These are phyloP conservation scores for Cadophora sp. DNA, from an alignment of 2,329 filamentous ascomycete genomes.

Conservation along the genomic window DNA sequence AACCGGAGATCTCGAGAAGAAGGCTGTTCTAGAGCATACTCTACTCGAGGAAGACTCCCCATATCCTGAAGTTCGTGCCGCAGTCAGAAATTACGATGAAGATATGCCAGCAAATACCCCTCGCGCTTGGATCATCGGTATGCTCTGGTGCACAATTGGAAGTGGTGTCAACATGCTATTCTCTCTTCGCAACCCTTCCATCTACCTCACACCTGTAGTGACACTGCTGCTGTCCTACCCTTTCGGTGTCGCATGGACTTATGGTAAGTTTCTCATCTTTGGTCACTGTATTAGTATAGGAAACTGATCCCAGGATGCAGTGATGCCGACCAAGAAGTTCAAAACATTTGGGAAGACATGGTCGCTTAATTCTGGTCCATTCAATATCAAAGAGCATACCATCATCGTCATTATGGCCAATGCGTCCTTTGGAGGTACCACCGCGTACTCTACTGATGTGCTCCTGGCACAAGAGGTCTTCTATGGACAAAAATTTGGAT, in stretches of 20 bases:
- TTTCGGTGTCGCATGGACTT: constrained; percentile 50
- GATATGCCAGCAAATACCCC: constrained; percentile 71
- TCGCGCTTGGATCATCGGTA: constrained; percentile 68
- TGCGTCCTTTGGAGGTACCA: constrained; percentile 41
- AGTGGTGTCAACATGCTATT: constrained; percentile 40
- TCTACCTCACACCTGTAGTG: constrained; percentile 17
- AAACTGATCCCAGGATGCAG: constrained; percentile 43
- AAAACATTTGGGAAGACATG: constrained; percentile 59
- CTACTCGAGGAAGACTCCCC: constrained; percentile 32
- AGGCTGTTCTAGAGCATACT: constrained; percentile 22
- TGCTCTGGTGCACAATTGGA: constrained; percentile 43
- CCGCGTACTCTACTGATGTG: constrained; percentile 64
- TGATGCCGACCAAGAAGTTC: constrained; percentile 39
- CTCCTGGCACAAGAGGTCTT: constrained; percentile 76
- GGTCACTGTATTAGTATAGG: not conserved
- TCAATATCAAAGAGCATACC: constrained; percentile 74
- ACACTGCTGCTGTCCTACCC: constrained; percentile 29
- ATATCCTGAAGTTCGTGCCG: constrained; percentile 52
- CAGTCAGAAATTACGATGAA: constrained; percentile 69
- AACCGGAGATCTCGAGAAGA: constrained; percentile 24
- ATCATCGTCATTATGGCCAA: constrained; percentile 68
- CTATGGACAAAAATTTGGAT: constrained; percentile 73
- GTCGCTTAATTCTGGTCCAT: constrained; percentile 70
- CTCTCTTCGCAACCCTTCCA: constrained; percentile 35
- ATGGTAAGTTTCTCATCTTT: not conserved